Base-by-base conservation (phyloP, 2,329 filamentous ascomycete species). In the Blastomyces silverae region DNA sequence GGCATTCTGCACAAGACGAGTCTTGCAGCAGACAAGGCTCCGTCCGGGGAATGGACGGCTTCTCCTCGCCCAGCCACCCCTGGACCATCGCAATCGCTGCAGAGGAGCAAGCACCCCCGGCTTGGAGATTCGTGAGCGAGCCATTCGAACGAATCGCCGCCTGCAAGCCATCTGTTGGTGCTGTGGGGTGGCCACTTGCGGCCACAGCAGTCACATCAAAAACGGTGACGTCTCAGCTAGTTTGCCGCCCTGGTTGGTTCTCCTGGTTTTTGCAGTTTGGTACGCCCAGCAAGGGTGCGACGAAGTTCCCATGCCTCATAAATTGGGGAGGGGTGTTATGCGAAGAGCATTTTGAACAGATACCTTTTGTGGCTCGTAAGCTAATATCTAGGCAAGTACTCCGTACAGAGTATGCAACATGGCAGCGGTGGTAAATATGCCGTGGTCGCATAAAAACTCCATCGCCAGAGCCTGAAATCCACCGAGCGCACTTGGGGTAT, bases 261-360 rank as follows among this genome's bases (percentile, higher is more conserved):
- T 56, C 53, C 17, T 34, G 34, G 7, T 37, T 17, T 34, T 25
- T 17, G 34, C 34, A 22, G 53, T 37, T 22, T 20, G 53, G 53
- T 56, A 56, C 53, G 31, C 8, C 53, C 31, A 37, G 53, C 34
- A n/a, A 56, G 53, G 7, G 37, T 56, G 17, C 31, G 15, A 56
- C 53, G 53, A 60, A 25, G 25, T 42, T 20, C 17, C 34, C 25
- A 17, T 46, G 57, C 22, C 57, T 60, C 57, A 60, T 60, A 60
- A 28, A 60, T 46, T 34, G 37, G 57, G 7, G 37, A 60, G 37
- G n/a, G n/a, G 25, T n/a, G n/a, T 11, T n/a, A 3, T 25, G 57
- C 28, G 28, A 34, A 31, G 3, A 3, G 3, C 50, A 53, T 3
- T 55, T 11, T 34, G 48, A 25, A 28, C 11, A 52, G 3, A 52